These are phyloP conservation scores for Mortierella hygrophila DNA, from an alignment of 192 early-diverging fungal genomes.

Conservation along the genomic window DNA sequence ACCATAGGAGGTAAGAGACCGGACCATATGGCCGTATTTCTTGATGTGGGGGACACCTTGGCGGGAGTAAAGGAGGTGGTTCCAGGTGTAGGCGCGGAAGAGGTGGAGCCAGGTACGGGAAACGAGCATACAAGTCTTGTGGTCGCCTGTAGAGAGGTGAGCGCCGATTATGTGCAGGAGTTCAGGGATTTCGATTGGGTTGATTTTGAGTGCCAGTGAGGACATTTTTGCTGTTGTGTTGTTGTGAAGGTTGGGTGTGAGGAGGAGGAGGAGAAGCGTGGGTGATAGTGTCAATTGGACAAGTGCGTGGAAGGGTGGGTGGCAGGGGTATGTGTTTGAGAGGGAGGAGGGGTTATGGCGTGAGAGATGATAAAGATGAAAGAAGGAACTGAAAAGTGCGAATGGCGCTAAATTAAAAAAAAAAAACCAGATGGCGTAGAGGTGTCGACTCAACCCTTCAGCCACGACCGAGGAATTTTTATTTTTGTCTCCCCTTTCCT, in stretches of 20 bases:
- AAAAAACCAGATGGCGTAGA: background rate
- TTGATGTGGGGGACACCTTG: slow-evolving; percentile 9
- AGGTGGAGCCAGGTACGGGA: slow-evolving; percentile 19
- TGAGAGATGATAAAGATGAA: background rate
- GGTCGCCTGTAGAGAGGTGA: slow-evolving; percentile 23
- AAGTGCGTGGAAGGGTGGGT: background rate
- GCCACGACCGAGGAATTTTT: background rate
- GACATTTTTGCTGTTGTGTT: slow-evolving; percentile 19
- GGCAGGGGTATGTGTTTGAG: background rate
- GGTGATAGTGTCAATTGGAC: background rate
- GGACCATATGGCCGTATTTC: slow-evolving; percentile 26
- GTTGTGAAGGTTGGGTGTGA: background rate
- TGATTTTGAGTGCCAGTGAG: slow-evolving; percentile 10
- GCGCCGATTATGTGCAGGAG: slow-evolving; percentile 15
- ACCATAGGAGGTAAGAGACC: background rate
- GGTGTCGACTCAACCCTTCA: background rate
- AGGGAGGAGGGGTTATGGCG: background rate
- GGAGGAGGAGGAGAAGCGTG: background rate
- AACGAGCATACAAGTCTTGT: slow-evolving; percentile 43
- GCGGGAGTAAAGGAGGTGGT: slow-evolving; percentile 21
- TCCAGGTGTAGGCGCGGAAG: slow-evolving; percentile 29
- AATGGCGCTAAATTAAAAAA: background rate
- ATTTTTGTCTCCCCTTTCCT: background rate
- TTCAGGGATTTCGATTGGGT: slow-evolving; percentile 39
- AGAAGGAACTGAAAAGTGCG: background rate